Percentiles rank a stretch among this genome's conserved stretches.
These are phyloP conservation scores for Rhododendron kiyosumense DNA, from an alignment of 148 eudicot genomes.

Conservation along the genomic window DNA sequence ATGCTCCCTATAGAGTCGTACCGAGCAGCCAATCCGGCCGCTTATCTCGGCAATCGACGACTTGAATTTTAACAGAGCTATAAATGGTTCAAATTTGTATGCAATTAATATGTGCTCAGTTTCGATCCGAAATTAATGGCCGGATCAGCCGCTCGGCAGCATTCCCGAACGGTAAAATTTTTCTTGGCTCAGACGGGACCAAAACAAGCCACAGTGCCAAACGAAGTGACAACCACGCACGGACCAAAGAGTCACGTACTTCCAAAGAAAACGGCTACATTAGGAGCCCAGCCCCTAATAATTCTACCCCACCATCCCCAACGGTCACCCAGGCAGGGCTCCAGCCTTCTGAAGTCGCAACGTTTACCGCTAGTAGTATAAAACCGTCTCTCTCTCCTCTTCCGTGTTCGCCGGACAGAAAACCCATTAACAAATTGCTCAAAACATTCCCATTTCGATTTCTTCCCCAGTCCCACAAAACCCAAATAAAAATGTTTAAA, in stretches of 20 bases:
- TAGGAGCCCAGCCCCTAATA: neutral
- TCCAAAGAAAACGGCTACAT: conserved; percentile 15
- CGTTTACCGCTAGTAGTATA: conserved; percentile 6
- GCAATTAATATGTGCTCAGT: no score
- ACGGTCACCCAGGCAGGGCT: conserved; percentile 16
- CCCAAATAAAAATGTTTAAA: conserved; percentile 8
- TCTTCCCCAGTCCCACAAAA: neutral
- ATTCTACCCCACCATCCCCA: conserved; percentile 1
- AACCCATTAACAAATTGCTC: neutral
- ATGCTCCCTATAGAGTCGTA: no score
- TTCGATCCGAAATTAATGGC: no score
- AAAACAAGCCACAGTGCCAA: neutral
- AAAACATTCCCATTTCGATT: neutral
- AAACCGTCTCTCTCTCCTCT: neutral
- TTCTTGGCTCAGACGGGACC: no score
- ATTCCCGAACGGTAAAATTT: no score
- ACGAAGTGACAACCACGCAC: neutral
- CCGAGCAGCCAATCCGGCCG: no score
- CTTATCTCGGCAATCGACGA: no score
- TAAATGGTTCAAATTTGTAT: no score
- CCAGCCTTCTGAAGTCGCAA: neutral
- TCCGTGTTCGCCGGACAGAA: neutral
- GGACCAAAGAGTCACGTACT: neutral
- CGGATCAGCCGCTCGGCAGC: no score
- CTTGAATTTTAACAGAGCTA: no score